Evolutionary conservation across 805 yeast genomes (phyloP), one percentile per base, ranked within the genome.

Genomic region (Kluyveromyces lactis): DNA sequence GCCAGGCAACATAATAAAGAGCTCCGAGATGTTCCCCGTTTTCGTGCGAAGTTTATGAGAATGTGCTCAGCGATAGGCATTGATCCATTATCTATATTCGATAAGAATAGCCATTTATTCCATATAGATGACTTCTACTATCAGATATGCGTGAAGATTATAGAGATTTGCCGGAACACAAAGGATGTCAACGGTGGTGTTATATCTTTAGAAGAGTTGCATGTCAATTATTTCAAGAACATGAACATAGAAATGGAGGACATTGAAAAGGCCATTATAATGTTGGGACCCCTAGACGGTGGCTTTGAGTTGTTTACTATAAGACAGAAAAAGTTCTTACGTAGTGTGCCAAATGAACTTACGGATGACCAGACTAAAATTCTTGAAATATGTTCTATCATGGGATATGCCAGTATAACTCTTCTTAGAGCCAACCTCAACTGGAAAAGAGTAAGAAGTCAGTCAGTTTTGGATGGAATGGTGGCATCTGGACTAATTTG

Each of bases 1-100:
- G 86, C 92, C 11, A 67, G 66, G 30, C 81, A 79, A 17, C 86
- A 87, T 55, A 77, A 79, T 9, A 68, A 69, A 6, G 86, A 82
- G 47, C 78, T 89, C 32, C 63, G 73, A 38, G 68, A 67, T 34
- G 80, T 84, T 54, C 69, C 79, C 0, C 75, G 75, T 41, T 73
- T 86, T 51, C 66, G 94, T 23, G 64, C 71, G 21, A 80, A 84
- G 53, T 86, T 87, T 57, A 77, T 85, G 27, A 72, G 73, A 42
- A 79, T 89, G 65, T 86, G 95, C 52, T 66, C 72, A 3, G 74
- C 79, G 48, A 79, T 87, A 21, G 96, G 96, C 1, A 79, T 87
- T 15, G 96, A 89, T 56, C 92, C 95, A 0, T 57, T 89, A 19
- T 39, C 58, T 42, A 41, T 64, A n/a, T 62, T 61, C 41, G 57